These are phyloP conservation scores for Erythrophleum fordii DNA, from an alignment of 306 rosid species.

Conservation along the genomic window DNA sequence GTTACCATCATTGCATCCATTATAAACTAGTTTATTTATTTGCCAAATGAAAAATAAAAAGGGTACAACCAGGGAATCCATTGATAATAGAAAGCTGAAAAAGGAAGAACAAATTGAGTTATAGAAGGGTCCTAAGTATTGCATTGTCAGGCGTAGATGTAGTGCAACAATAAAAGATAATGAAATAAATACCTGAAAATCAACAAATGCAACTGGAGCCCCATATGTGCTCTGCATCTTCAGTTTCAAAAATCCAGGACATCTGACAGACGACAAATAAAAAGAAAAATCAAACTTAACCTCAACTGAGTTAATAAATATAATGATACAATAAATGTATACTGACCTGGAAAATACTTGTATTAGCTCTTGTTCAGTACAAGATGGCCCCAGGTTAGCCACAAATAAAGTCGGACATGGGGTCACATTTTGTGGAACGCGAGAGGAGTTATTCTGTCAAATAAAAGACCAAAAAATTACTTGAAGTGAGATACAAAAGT, in stretches of 20 bases:
- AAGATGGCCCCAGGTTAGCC: slow-evolving; percentile 89
- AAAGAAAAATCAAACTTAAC: slow-evolving; percentile 10
- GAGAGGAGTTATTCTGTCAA: slow-evolving; percentile 52
- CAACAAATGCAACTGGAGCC: slow-evolving; percentile 94
- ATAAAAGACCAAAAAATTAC: slow-evolving; percentile 16
- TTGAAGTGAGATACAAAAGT: neutral
- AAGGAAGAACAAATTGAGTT: slow-evolving; percentile 7
- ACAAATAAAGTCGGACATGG: slow-evolving; percentile 93
- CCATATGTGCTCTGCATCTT: slow-evolving; percentile 97
- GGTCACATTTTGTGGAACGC: slow-evolving; percentile 52
- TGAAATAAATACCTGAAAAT: slow-evolving; percentile 71
- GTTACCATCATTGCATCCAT: slow-evolving; percentile 25
- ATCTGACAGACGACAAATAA: slow-evolving; percentile 51
- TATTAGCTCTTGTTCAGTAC: slow-evolving; percentile 82
- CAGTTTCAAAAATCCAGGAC: slow-evolving; percentile 84
- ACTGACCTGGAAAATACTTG: slow-evolving; percentile 86
- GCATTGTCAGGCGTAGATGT: neutral
- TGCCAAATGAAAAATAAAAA: neutral
- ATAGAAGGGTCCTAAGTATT: slow-evolving; percentile 11
- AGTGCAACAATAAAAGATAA: slow-evolving; percentile 23
- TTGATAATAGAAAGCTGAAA: slow-evolving; percentile 14
- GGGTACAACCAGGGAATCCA: neutral
- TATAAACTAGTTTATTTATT: neutral
- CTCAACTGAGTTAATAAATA: slow-evolving; percentile 23
- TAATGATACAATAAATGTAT: neutral